These are phyloP conservation scores for Mariannaea elegans DNA, from an alignment of 2,329 filamentous ascomycete species.

Conservation along the genomic window DNA sequence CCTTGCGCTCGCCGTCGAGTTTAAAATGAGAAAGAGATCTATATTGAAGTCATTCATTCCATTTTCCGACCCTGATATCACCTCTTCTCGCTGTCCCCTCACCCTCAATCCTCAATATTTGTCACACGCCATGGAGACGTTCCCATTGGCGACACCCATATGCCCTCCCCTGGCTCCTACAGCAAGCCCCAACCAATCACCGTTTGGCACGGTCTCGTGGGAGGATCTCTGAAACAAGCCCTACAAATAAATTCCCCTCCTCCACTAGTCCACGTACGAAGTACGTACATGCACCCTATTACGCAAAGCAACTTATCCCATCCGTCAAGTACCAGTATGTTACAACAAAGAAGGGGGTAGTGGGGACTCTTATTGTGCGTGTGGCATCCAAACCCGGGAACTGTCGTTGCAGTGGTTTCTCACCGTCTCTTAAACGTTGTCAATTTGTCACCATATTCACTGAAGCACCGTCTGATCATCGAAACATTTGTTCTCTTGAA, in stretches of 20 bases:
- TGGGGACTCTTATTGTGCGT: too few relatives aligned
- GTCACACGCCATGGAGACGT: constrained; percentile 7
- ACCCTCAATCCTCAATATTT: background rate
- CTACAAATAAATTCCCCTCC: constrained; percentile 33
- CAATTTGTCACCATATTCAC: too few relatives aligned
- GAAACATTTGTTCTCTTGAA: background rate
- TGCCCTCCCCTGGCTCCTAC: constrained; percentile 18
- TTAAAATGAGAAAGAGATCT: too few relatives aligned
- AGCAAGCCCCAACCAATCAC: constrained; percentile 30
- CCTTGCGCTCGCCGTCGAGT: too few relatives aligned
- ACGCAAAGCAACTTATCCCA: constrained; percentile 24
- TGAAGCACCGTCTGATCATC: too few relatives aligned
- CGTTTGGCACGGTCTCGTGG: constrained; percentile 19
- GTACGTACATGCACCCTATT: constrained; percentile 26
- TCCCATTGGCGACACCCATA: constrained; percentile 13
- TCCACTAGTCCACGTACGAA: too few relatives aligned
- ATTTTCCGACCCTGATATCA: too few relatives aligned
- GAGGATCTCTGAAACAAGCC: constrained; percentile 42
- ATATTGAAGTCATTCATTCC: too few relatives aligned
- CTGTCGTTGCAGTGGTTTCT: too few relatives aligned
- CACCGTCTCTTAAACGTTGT: too few relatives aligned
- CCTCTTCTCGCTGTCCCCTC: background rate
- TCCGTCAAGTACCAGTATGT: too few relatives aligned
- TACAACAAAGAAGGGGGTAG: background rate
- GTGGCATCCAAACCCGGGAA: too few relatives aligned